Percentiles rank a stretch among this genome's conserved stretches.
Evolutionary conservation across 179 eudicot species (phyloP).

Genomic region (Beta lomatogona): DNA sequence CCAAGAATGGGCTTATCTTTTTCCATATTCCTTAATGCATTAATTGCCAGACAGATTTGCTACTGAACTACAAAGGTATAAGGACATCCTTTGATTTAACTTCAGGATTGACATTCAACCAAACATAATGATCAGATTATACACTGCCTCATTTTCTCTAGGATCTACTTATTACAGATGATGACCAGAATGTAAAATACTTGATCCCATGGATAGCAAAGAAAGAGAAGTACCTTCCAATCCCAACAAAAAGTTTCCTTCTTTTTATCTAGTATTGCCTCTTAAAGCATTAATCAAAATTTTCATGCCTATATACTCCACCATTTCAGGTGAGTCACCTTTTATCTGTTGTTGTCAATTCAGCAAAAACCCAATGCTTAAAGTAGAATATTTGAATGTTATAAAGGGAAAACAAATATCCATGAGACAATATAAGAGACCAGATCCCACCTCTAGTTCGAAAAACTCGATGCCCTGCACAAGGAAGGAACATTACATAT

Average conservation of each 20-base stretch:
- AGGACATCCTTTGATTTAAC: too few relatives aligned
- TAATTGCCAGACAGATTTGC: too few relatives aligned
- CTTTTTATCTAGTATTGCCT: constrained; percentile 56
- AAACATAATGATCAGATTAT: neutral
- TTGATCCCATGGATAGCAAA: constrained; percentile 11
- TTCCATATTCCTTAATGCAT: too few relatives aligned
- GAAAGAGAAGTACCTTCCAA: constrained; percentile 60
- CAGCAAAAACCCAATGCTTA: constrained; percentile 21
- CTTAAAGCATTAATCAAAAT: constrained; percentile 77
- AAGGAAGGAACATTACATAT: constrained; percentile 22
- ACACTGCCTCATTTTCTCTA: neutral
- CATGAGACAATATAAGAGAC: constrained; percentile 27
- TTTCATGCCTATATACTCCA: constrained; percentile 86
- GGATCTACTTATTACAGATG: neutral
- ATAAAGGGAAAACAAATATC: constrained; percentile 5
- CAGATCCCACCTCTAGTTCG: constrained; percentile 86
- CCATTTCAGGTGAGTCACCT: constrained; percentile 94
- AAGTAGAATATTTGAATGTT: constrained; percentile 8
- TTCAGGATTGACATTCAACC: neutral
- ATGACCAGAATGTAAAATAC: neutral
- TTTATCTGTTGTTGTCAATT: constrained; percentile 63
- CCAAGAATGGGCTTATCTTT: too few relatives aligned
- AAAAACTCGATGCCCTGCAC: constrained; percentile 96
- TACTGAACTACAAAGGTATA: neutral
- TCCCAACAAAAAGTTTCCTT: constrained; percentile 77